Conservation (phyloP, 805 yeast species). For the Starmerella stellata region DNA sequence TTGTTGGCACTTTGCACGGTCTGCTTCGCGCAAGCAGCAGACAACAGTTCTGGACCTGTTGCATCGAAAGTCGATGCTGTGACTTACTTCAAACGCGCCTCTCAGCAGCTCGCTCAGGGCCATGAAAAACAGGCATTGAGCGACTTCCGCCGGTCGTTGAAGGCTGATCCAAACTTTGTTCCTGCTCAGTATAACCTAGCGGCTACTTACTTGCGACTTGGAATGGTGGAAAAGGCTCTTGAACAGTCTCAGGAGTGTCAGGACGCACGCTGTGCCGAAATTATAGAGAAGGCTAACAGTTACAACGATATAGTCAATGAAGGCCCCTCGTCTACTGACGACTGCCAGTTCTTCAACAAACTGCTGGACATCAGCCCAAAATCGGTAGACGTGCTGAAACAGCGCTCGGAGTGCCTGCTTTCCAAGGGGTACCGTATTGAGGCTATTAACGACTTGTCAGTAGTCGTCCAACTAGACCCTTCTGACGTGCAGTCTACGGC, state of each 20-base stretch:
- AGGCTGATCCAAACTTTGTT: constrained; percentile 22
- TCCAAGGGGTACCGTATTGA: constrained; percentile 19
- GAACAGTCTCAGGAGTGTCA: constrained; percentile 11
- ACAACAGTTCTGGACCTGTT: no score
- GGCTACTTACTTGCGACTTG: constrained; percentile 20
- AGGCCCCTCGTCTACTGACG: constrained; percentile 1
- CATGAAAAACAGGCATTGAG: constrained; percentile 22
- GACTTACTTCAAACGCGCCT: constrained; percentile 24
- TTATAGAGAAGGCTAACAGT: constrained; percentile 9
- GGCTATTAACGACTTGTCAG: constrained; percentile 23
- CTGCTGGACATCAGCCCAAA: constrained; percentile 20
- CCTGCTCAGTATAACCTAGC: constrained; percentile 24
- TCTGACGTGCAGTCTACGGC: constrained; percentile 20
- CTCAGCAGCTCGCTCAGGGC: constrained; percentile 23
- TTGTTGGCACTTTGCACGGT: no score
- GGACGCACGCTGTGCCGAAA: constrained; percentile 15
- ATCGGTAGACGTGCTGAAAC: constrained; percentile 15
- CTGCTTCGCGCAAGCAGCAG: no score
- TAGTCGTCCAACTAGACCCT: constrained; percentile 18
- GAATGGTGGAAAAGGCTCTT: constrained; percentile 17
- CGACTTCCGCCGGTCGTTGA: constrained; percentile 22
- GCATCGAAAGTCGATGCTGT: constrained; percentile 12
- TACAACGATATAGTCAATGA: constrained; percentile 4
- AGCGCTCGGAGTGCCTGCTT: constrained; percentile 23
- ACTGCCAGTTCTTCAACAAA: constrained; percentile 5